A percentile compares a stretch with the other conserved stretches of the same genome.
Evolutionary conservation across 2,329 filamentous ascomycete genomes (phyloP).

Genomic region (Colletotrichum australisinense): DNA sequence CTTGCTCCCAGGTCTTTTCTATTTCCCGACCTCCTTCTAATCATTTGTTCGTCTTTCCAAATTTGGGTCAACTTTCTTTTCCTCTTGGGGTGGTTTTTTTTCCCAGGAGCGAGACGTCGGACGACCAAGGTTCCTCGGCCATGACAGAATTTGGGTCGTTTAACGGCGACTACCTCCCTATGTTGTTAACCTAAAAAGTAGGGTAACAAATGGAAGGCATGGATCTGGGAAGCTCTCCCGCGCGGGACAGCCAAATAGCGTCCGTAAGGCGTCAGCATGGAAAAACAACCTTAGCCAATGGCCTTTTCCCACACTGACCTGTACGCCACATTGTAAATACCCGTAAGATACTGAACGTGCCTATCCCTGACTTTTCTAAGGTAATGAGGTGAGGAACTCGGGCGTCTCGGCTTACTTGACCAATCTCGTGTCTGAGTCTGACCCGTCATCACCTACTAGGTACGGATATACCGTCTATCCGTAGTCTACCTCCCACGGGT

Average conservation of each 20-base stretch:
- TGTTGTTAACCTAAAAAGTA: too few species aligned
- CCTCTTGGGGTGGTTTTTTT: not conserved
- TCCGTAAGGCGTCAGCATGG: constrained; percentile 24
- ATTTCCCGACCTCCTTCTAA: not conserved
- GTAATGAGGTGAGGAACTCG: not conserved
- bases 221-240: constrained; percentile 6
- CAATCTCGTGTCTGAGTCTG: constrained; percentile 2
- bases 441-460: not conserved
- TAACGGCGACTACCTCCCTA: not conserved
- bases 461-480: too few species aligned
- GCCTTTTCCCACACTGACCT: not conserved
- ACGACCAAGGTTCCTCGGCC: not conserved
- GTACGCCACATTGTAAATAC: constrained; percentile 28
- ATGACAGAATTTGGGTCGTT: not conserved
- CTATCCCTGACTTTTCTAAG: too few species aligned
- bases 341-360: not conserved
- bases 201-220: not conserved
- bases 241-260: constrained; percentile 10
- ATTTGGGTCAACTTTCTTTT: constrained; percentile 6
- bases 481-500: not conserved
- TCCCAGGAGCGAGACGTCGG: not conserved
- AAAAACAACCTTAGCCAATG: not conserved
- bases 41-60: not conserved
- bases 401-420: not conserved
- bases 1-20: not conserved